Evolutionary conservation across 1,139 yeast genomes (phyloP).

Genomic region (Taphrina wiesneri): DNA sequence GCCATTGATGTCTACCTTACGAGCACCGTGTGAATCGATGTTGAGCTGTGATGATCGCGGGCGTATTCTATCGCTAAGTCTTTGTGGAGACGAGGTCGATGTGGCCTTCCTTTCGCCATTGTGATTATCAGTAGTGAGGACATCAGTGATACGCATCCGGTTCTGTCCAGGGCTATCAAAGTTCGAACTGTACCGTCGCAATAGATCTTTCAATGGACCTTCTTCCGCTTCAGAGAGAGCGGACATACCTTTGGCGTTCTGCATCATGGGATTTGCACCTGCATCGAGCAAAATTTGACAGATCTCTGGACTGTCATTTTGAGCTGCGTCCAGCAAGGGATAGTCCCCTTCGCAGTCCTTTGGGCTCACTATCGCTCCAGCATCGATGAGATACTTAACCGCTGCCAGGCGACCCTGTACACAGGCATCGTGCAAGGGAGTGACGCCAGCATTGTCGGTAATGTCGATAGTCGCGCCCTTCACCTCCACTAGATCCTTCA

Average conservation of each 20-base stretch:
- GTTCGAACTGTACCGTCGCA: slow-evolving; percentile 5
- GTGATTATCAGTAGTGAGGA: background rate
- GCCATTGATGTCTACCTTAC: slow-evolving; percentile 22
- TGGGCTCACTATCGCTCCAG: slow-evolving; percentile 19
- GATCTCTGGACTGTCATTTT: slow-evolving; percentile 14
- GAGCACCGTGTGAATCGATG: slow-evolving; percentile 19
- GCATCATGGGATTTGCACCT: slow-evolving; percentile 29
- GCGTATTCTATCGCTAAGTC: slow-evolving; percentile 12
- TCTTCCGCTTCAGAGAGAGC: slow-evolving; percentile 30
- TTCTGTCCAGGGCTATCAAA: slow-evolving; percentile 32
- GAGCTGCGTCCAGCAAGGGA: slow-evolving; percentile 30
- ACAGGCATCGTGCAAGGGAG: slow-evolving; percentile 29
- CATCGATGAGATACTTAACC: background rate
- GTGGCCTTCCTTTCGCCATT: background rate
- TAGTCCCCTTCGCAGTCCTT: slow-evolving; percentile 32
- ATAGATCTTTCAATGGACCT: slow-evolving; percentile 26
- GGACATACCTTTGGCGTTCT: slow-evolving; percentile 26
- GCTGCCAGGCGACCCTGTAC: slow-evolving; percentile 6
- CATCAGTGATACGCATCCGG: slow-evolving; percentile 26
- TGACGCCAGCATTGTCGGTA: slow-evolving; percentile 29
- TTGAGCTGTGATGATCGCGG: slow-evolving; percentile 14
- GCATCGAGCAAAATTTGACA: slow-evolving; percentile 26
- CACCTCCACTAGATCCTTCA: slow-evolving; percentile 10
- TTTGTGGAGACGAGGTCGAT: slow-evolving; percentile 19
- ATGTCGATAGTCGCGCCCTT: slow-evolving; percentile 15